These are phyloP conservation scores for Nematodospora anomalae DNA, from an alignment of 1,139 yeast species.

Conservation along the genomic window DNA sequence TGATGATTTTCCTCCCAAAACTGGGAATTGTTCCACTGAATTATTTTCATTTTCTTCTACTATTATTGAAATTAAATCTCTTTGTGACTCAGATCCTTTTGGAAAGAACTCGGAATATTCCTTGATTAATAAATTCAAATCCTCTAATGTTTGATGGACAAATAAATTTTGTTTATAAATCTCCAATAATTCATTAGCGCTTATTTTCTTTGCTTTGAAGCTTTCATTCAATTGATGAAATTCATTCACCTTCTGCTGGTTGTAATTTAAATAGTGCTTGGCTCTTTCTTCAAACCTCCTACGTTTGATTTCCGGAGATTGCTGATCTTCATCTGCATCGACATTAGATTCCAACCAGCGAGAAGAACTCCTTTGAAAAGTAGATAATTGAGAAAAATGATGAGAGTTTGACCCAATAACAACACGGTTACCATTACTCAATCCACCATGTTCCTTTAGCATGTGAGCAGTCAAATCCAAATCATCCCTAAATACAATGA, in stretches of 20 bases:
- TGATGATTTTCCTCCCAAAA: slow-evolving; percentile 27
- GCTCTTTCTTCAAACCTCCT: slow-evolving; percentile 83
- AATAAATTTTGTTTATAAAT: slow-evolving; percentile 55
- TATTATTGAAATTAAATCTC: slow-evolving; percentile 26
- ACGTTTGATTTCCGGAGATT: slow-evolving; percentile 51
- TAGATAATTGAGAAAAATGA: slow-evolving; percentile 70
- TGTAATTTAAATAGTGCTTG: slow-evolving; percentile 66
- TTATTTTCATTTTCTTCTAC: slow-evolving; percentile 23
- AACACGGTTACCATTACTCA: slow-evolving; percentile 45
- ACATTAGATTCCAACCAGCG: slow-evolving; percentile 11
- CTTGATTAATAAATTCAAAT: slow-evolving; percentile 51
- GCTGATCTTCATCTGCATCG: slow-evolving; percentile 26
- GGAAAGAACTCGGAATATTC: slow-evolving; percentile 61
- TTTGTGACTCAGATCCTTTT: slow-evolving; percentile 26
- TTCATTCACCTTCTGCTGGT: slow-evolving; percentile 42
- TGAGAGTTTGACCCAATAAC: slow-evolving; percentile 46
- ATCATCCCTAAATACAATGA: slow-evolving; percentile 88
- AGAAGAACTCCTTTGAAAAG: slow-evolving; percentile 33
- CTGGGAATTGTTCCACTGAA: slow-evolving; percentile 29
- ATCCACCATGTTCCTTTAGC: slow-evolving; percentile 75
- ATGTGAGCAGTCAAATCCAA: slow-evolving; percentile 87
- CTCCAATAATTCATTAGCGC: slow-evolving; percentile 49
- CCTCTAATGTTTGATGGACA: slow-evolving; percentile 37
- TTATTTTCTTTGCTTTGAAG: slow-evolving; percentile 47
- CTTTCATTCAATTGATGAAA: slow-evolving; percentile 53